phyloP scores from a whole-genome alignment of 1,139 yeast genomes.

The Saccharomyces hybrid region DNA sequence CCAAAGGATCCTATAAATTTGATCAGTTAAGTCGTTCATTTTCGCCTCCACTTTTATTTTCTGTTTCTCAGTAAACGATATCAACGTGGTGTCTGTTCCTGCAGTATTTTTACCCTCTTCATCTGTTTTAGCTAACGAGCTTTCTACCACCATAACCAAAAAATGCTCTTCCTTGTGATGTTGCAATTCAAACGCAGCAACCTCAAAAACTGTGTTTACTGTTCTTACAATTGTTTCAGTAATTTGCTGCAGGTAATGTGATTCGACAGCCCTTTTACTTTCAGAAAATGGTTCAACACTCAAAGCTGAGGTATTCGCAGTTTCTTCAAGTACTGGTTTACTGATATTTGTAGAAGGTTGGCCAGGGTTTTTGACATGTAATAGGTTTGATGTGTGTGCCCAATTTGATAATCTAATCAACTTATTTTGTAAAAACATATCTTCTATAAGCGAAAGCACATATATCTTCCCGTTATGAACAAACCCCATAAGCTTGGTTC shows the following conservation, averaged over 20 bases:
- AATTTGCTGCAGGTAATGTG: constrained; percentile 74
- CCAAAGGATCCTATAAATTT: constrained; percentile 59
- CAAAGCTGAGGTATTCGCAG: background rate
- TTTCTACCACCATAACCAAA: constrained; percentile 82
- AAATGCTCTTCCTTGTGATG: constrained; percentile 72
- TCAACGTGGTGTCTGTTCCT: background rate
- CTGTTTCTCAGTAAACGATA: constrained; percentile 10
- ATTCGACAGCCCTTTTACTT: constrained; percentile 25
- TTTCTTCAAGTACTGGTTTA: background rate
- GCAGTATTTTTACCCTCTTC: background rate
- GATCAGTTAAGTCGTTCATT: constrained; percentile 59
- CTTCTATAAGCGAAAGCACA: constrained; percentile 84
- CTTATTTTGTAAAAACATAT: constrained; percentile 65
- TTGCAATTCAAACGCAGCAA: constrained; percentile 82
- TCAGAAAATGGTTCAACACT: background rate
- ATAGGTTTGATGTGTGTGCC: constrained; percentile 31
- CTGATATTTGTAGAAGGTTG: background rate
- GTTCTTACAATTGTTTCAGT: constrained; percentile 66
- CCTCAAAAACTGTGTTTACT: constrained; percentile 77
- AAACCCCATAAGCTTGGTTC: constrained; percentile 90
- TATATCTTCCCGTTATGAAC: constrained; percentile 79
- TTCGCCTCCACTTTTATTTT: constrained; percentile 21
- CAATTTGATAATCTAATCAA: constrained; percentile 43
- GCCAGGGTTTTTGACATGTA: background rate
- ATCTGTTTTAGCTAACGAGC: constrained; percentile 49